Evolutionary conservation across 169 alveolate genomes (phyloP).

Genomic region (Cryptosporidium sp.): DNA sequence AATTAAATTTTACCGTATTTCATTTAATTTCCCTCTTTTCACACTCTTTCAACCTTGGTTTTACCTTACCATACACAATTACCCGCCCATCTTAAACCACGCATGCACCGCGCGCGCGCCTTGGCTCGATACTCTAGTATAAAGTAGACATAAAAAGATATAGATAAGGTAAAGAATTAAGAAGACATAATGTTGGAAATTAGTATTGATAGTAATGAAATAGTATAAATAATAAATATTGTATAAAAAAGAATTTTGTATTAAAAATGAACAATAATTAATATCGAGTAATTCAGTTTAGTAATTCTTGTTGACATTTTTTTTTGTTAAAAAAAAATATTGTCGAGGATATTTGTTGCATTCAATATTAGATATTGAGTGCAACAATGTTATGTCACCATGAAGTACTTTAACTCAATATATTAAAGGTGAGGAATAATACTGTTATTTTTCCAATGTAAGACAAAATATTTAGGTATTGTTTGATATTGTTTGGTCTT

Average conservation of each 20-base stretch:
- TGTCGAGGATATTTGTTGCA: no score
- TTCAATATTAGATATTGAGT: no score
- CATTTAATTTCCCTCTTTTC: background rate
- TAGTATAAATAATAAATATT: no score
- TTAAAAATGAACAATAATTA: no score
- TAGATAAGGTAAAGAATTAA: background rate
- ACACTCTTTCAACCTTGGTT: background rate
- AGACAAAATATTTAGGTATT: background rate
- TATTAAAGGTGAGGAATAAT: no score
- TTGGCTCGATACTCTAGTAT: constrained; percentile 3
- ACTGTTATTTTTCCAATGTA: no score
- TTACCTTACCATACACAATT: background rate
- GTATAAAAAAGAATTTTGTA: no score
- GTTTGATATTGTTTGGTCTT: background rate
- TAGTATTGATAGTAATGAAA: background rate
- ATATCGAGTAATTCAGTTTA: background rate
- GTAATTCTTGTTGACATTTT: background rate
- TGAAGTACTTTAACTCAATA: background rate
- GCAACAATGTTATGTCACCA: background rate
- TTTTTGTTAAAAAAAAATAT: no score
- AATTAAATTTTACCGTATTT: background rate
- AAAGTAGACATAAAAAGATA: background rate
- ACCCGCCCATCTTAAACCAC: constrained; percentile 6
- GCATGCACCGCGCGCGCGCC: constrained; percentile 28
- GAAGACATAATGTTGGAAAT: background rate